Conservation (phyloP, 768 basidiomycete species). For the Russula lepida region DNA sequence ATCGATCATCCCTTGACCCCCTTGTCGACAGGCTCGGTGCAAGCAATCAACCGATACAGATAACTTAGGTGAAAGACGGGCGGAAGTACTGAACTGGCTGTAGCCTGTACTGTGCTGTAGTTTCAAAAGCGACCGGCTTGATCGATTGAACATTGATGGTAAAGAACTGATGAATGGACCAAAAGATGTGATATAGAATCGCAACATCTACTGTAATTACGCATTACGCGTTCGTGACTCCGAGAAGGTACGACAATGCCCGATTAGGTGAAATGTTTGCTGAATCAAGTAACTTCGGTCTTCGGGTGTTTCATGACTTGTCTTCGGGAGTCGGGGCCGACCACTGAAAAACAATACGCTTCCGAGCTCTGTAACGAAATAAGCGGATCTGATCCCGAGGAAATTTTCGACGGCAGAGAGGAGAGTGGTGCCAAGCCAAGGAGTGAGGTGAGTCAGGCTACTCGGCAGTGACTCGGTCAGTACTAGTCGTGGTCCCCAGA, state of each 20-base stretch:
- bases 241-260: not conserved
- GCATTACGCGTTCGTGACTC: not conserved
- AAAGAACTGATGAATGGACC: not conserved
- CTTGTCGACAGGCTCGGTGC: not conserved
- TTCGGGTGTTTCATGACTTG: not conserved
- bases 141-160: not conserved
- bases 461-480: too few species aligned
- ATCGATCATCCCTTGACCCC: not conserved
- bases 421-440: too few species aligned
- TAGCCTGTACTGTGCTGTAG: too few species aligned
- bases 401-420: not conserved
- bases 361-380: not conserved
- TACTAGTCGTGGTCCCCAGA: too few species aligned
- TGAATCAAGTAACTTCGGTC: not conserved
- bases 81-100: not conserved
- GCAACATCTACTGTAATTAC: not conserved
- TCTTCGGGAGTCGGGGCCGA: not conserved
- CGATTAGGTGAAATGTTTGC: slow-evolving; percentile 3
- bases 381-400: not conserved
- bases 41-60: not conserved
- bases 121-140: not conserved
- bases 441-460: too few species aligned
- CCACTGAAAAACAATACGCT: not conserved
- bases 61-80: not conserved
- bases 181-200: not conserved